Conservation (phyloP, 768 basidiomycete genomes). For the Mycena haematopus region DNA sequence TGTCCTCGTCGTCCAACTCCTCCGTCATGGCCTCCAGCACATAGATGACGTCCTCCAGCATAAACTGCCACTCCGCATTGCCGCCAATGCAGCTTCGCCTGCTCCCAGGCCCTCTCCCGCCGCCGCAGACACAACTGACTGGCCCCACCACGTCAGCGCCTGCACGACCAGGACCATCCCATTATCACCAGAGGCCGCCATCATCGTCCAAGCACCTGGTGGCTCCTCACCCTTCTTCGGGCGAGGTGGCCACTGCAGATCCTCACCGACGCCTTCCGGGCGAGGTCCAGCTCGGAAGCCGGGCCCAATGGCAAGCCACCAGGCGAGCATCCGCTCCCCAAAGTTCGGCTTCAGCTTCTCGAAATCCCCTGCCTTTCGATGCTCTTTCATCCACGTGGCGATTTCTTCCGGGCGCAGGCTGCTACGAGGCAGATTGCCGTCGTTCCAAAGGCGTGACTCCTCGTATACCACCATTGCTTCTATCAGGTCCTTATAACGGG, state of each 20-base stretch:
- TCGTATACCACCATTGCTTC: neutral
- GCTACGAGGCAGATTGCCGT: neutral
- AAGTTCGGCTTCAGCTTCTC: neutral
- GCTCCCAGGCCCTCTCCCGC: neutral
- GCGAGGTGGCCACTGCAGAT: neutral
- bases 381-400: neutral
- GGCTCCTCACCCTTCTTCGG: neutral
- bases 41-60: neutral
- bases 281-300: neutral
- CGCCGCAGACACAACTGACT: neutral
- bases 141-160: neutral
- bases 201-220: neutral
- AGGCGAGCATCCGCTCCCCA: neutral
- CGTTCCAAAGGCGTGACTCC: neutral
- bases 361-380: neutral
- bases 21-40: neutral
- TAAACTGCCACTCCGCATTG: neutral
- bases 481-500: neutral
- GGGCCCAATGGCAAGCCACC: neutral
- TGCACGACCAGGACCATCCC: neutral
- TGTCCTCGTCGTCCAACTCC: neutral
- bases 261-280: neutral
- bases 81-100: neutral
- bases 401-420: neutral
- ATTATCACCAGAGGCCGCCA: neutral